These are phyloP conservation scores for Gigaspora rosea DNA, from an alignment of 192 early-diverging fungal species.

Conservation along the genomic window DNA sequence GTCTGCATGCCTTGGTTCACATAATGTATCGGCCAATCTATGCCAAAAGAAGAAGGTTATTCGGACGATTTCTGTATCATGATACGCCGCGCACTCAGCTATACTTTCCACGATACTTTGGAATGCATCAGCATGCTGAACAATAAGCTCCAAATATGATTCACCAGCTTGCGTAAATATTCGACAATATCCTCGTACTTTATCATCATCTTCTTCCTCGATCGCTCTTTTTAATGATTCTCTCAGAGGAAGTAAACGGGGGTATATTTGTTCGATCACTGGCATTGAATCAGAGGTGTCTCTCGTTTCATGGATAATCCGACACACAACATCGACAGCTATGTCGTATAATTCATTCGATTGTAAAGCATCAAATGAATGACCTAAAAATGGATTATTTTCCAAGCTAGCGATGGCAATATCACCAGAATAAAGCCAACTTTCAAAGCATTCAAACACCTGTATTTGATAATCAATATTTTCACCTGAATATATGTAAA, in stretches of 20 bases:
- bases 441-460: slow-evolving; percentile 72
- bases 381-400: slow-evolving; percentile 63
- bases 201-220: slow-evolving; percentile 75
- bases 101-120: slow-evolving; percentile 77
- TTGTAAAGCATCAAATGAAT: slow-evolving; percentile 74
- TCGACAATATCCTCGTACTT: slow-evolving; percentile 77
- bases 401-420: slow-evolving; percentile 64
- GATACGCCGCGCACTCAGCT: slow-evolving; percentile 75
- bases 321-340: slow-evolving; percentile 81
- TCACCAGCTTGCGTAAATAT: slow-evolving; percentile 93
- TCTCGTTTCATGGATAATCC: slow-evolving; percentile 73
- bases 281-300: slow-evolving; percentile 53
- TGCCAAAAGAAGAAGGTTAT: slow-evolving; percentile 96
- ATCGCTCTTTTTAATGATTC: slow-evolving; percentile 45
- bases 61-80: slow-evolving; percentile 80
- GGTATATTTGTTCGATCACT: slow-evolving; percentile 66
- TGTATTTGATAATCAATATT: slow-evolving; percentile 62
- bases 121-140: slow-evolving; percentile 67
- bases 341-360: slow-evolving; percentile 78
- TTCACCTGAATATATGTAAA: slow-evolving; percentile 36
- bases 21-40: slow-evolving; percentile 65
- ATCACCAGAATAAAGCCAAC: slow-evolving; percentile 84
- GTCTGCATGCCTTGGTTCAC: slow-evolving; percentile 49
- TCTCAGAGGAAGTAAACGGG: slow-evolving; percentile 54
- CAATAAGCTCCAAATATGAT: slow-evolving; percentile 76